These are phyloP conservation scores for Agastache rugosa DNA, from an alignment of 257 asterid genomes.

Conservation along the genomic window DNA sequence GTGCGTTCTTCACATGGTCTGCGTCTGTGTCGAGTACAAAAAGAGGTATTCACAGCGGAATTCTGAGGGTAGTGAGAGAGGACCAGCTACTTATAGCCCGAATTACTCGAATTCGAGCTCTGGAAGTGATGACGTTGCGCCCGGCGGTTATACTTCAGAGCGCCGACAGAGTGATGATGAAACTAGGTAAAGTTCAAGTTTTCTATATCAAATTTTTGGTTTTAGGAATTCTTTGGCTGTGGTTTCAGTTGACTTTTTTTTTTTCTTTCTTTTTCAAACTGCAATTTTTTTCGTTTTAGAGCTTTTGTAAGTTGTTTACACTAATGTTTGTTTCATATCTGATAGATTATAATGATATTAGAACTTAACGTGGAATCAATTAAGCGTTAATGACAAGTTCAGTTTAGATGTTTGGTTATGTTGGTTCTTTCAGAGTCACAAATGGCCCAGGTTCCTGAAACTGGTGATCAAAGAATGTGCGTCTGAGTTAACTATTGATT, in stretches of 20 bases:
- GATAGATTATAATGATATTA: conserved; percentile 7
- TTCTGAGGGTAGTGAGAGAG: conserved; percentile 44
- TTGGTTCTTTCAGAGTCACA: conserved; percentile 9
- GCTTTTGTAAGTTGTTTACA: background rate
- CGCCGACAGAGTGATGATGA: conserved; percentile 62
- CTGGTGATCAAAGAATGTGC: background rate
- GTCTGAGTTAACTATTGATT: background rate
- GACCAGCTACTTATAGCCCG: conserved; percentile 39
- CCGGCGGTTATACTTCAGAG: conserved; percentile 57
- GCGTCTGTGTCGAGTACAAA: conserved; percentile 59
- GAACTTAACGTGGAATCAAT: background rate
- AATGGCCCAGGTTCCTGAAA: conserved; percentile 7
- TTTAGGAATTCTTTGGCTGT: background rate
- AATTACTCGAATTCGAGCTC: conserved; percentile 66
- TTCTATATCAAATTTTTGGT: background rate
- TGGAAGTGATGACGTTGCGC: conserved; percentile 65
- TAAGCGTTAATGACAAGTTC: conserved; percentile 8
- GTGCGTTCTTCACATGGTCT: conserved; percentile 66
- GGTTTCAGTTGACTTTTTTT: background rate
- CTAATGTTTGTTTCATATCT: background rate
- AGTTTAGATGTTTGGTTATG: background rate
- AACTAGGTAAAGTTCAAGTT: conserved; percentile 55
- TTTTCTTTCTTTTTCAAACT: background rate
- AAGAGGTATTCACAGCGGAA: conserved; percentile 49
- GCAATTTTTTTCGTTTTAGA: background rate